These are phyloP conservation scores for Botrytis tulipae DNA, from an alignment of 2,329 filamentous ascomycete species.

Conservation along the genomic window DNA sequence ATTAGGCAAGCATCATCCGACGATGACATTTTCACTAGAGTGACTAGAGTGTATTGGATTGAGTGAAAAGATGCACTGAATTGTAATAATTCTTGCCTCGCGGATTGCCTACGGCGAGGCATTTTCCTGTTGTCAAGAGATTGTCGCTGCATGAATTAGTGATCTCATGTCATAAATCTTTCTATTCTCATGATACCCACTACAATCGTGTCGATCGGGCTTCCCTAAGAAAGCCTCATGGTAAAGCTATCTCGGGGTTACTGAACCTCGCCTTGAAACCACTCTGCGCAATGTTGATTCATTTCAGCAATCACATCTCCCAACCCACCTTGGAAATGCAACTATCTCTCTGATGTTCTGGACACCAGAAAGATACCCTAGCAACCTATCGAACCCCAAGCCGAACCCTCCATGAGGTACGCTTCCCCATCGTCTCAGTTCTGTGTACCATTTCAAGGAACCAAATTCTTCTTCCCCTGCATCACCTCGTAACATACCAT, in stretches of 20 bases:
- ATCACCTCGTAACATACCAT: slow-evolving; percentile 48
- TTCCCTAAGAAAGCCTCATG: background rate
- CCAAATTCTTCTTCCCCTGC: slow-evolving; percentile 41
- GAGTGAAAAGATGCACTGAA: background rate
- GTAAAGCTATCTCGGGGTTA: background rate
- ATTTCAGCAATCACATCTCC: slow-evolving; percentile 41
- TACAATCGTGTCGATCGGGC: background rate
- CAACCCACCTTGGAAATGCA: slow-evolving; percentile 60
- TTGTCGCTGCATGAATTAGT: slow-evolving; percentile 8
- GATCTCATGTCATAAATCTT: background rate
- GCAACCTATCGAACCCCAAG: slow-evolving; percentile 66
- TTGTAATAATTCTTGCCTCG: background rate
- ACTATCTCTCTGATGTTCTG: slow-evolving; percentile 67
- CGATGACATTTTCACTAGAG: background rate
- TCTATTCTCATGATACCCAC: background rate
- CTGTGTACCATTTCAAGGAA: slow-evolving; percentile 67
- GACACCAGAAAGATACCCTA: slow-evolving; percentile 65
- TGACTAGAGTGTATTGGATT: background rate
- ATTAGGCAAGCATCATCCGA: background rate
- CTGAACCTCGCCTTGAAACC: background rate
- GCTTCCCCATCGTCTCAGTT: slow-evolving; percentile 67
- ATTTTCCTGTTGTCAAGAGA: background rate
- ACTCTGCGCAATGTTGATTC: background rate
- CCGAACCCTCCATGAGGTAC: slow-evolving; percentile 73
- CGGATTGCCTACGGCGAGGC: background rate